phyloP scores from a whole-genome alignment of 1,284 basidiomycete genomes.

The Rhodofomes roseus region DNA sequence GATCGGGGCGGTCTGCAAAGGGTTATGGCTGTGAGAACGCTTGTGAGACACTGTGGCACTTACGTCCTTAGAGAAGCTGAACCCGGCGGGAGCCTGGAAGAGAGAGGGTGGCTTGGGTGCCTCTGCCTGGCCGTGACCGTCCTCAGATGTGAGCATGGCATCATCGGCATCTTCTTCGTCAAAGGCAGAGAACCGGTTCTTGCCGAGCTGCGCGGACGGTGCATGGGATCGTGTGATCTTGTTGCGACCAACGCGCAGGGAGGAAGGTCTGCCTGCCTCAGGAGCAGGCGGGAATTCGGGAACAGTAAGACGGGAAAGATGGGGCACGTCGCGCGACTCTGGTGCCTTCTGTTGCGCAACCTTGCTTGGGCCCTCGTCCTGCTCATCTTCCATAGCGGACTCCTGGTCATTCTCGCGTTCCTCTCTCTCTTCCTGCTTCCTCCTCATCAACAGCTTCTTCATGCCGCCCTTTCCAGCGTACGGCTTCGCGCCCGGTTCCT shows the following conservation, averaged over 20 bases:
- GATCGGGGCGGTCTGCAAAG: conserved; percentile 19
- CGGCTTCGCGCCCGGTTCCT: conserved; percentile 44
- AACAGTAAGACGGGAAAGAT: conserved; percentile 16
- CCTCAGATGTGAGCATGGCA: conserved; percentile 41
- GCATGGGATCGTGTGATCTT: conserved; percentile 52
- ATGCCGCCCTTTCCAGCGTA: conserved; percentile 72
- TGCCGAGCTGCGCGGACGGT: conserved; percentile 39
- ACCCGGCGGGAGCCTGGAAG: conserved; percentile 60
- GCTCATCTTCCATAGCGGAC: conserved; percentile 29
- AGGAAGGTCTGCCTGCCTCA: conserved; percentile 38
- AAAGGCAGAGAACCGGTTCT: conserved; percentile 61
- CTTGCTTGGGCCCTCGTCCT: conserved; percentile 23
- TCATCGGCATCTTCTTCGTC: conserved; percentile 57
- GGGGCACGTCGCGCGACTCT: conserved; percentile 11
- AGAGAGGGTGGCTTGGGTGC: conserved; percentile 46
- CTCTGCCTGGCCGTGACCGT: conserved; percentile 33
- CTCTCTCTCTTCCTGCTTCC: conserved; percentile 35
- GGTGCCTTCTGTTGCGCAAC: conserved; percentile 19
- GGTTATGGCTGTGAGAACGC: conserved; percentile 7
- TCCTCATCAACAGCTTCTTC: conserved; percentile 65
- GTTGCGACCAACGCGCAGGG: conserved; percentile 61
- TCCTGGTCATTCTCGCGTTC: conserved; percentile 34
- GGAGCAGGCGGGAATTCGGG: conserved; percentile 13
- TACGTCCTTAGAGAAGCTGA: conserved; percentile 65
- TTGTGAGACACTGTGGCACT: conserved; percentile 22